Evolutionary conservation across 2,329 filamentous ascomycete genomes (phyloP), one percentile per base, ranked within the genome.

Genomic region (Alternaria metachromatica): DNA sequence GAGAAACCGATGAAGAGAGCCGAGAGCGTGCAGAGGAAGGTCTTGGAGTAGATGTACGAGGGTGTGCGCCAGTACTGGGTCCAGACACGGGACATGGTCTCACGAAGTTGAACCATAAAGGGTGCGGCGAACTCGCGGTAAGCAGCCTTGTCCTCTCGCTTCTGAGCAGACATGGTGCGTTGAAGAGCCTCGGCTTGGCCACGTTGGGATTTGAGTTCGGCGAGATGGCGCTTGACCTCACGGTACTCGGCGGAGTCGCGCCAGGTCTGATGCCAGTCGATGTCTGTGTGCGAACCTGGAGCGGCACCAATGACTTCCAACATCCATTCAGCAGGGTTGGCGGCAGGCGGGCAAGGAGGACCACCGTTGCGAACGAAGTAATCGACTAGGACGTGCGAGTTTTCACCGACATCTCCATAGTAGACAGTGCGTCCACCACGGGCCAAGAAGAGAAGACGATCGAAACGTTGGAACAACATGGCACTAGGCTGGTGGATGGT

Each of bases 401-500:
- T 89, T 69, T 90, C 81, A 66, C 92, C 93, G 62, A 95, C 90
- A 5, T 92, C 88, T 59, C 92, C 92, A 74, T 93, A 95, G 83
- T 96, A 96, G 49, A 95, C 90, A 2, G 91, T 93, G 76, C 85
- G 87, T 60, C 92, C 92, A 60, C 92, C 92, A 74, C 87, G 90
- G 33, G 90, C 89, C 15, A 96, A 83, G 83, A 96, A 93, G 30
- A 95, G 85, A 8, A 96, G 87, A 62, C 91, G 88, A 74, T 96
- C 92, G 77, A 96, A 97, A 62, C 93, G 91, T 78, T 97, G 92
- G 84, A 97, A 97, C 57, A 97, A 86, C 87, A 97, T 94, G 33
- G 94, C 94, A 13, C 93, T 96, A n/a, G 95, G 95, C 80, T 98
- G 95, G 79, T 98, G 95, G 65, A 97, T 97, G 0, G 95, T 97